Evolutionary conservation across 1,139 yeast species (phyloP).

Genomic region (Kluyveromyces sp.): DNA sequence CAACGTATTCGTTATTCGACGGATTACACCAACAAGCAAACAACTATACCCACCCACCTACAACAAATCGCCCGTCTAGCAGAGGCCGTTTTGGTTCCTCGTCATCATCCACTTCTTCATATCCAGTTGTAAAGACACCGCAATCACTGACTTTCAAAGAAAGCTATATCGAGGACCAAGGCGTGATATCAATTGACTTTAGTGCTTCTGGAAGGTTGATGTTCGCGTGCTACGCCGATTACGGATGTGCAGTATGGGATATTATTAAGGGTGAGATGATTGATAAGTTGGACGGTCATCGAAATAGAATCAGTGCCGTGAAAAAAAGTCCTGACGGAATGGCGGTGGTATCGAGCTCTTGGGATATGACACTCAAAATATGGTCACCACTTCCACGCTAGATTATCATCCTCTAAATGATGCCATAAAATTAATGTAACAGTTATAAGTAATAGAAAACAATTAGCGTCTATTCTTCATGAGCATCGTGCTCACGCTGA

Average conservation of each 20-base stretch:
- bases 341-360: slow-evolving; percentile 63
- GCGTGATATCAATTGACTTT: slow-evolving; percentile 65
- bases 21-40: slow-evolving; percentile 13
- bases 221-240: slow-evolving; percentile 70
- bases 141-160: slow-evolving; percentile 18
- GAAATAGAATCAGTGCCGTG: slow-evolving; percentile 56
- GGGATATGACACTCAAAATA: slow-evolving; percentile 62
- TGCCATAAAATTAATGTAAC: background rate
- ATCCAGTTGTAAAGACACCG: slow-evolving; percentile 4
- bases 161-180: slow-evolving; percentile 45
- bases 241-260: slow-evolving; percentile 77
- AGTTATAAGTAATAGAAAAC: background rate
- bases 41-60: slow-evolving; percentile 8
- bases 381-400: slow-evolving; percentile 45
- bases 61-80: slow-evolving; percentile 17
- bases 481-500: background rate
- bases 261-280: slow-evolving; percentile 56
- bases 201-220: slow-evolving; percentile 70
- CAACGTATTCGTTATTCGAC: slow-evolving; percentile 41
- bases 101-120: slow-evolving; percentile 1
- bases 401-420: background rate
- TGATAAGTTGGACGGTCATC: slow-evolving; percentile 55
- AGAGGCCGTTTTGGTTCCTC: slow-evolving; percentile 10
- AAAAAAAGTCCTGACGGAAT: slow-evolving; percentile 68
- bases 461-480: background rate